Conservation (phyloP, 2,329 filamentous ascomycete genomes). For the Verticillium longisporum region DNA sequence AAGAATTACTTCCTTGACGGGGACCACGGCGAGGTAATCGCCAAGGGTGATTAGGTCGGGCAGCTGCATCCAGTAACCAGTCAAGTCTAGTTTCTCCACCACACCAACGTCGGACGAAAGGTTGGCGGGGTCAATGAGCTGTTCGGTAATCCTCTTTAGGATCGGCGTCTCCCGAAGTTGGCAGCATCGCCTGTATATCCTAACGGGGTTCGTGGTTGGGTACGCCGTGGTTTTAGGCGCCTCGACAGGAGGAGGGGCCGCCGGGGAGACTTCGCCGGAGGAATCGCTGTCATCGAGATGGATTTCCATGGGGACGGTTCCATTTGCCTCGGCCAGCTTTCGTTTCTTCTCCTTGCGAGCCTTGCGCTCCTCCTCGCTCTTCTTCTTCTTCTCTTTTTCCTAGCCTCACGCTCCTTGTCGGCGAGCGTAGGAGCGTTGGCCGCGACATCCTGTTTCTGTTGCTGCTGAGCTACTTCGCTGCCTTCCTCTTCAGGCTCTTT, state of each 20-base stretch:
- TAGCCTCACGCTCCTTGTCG: conserved; percentile 40
- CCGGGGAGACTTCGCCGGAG: conserved; percentile 24
- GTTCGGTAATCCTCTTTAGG: conserved; percentile 83
- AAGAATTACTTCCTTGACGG: conserved; percentile 76
- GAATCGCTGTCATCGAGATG: conserved; percentile 63
- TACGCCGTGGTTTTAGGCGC: conserved; percentile 44
- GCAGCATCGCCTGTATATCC: conserved; percentile 92
- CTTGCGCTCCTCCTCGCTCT: conserved; percentile 86
- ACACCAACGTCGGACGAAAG: conserved; percentile 62
- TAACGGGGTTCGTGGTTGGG: conserved; percentile 83
- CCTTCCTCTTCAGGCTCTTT: conserved; percentile 33
- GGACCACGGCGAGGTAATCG: conserved; percentile 90
- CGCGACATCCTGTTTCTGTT: conserved; percentile 12
- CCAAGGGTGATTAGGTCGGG: conserved; percentile 81
- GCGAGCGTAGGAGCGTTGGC: conserved; percentile 3
- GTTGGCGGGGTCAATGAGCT: conserved; percentile 68
- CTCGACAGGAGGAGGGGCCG: conserved; percentile 37
- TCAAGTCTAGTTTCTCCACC: conserved; percentile 76
- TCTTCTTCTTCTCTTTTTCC: conserved; percentile 94
- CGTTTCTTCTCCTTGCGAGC: conserved; percentile 86
- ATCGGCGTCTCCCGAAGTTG: conserved; percentile 90
- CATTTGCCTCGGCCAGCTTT: conserved; percentile 79
- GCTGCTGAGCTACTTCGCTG: conserved; percentile 9
- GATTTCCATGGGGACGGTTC: conserved; percentile 77
- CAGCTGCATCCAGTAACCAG: conserved; percentile 75